phyloP scores from a whole-genome alignment of 139 green algal genomes.

The Yamagishiella unicocca region DNA sequence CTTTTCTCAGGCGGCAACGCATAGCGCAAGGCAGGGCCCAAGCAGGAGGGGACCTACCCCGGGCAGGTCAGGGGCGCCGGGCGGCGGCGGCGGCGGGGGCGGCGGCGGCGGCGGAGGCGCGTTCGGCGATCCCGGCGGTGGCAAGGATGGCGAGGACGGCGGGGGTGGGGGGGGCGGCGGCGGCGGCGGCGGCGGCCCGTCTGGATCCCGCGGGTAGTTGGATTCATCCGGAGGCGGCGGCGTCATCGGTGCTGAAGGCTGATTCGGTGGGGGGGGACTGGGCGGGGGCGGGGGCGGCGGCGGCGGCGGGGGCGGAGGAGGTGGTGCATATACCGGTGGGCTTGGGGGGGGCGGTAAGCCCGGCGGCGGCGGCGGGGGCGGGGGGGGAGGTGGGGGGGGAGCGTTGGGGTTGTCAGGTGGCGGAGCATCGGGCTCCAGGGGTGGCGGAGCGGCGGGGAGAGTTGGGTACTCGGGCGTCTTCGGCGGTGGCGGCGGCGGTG shows the following conservation, averaged over 20 bases:
- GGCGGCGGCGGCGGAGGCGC: neutral
- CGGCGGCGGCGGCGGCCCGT: neutral
- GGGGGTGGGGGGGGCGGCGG: neutral
- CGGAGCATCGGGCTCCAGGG: neutral
- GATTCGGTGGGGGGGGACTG: neutral
- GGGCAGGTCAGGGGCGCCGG: neutral
- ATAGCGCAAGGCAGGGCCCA: no score
- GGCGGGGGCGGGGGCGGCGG: neutral
- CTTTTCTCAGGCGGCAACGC: no score
- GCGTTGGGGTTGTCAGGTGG: neutral
- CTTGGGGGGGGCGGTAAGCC: neutral
- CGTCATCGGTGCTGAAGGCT: no score
- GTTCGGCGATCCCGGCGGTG: neutral
- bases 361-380: slow-evolving; percentile 9
- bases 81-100: slow-evolving; percentile 9
- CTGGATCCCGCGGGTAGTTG: neutral
- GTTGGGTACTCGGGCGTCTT: neutral
- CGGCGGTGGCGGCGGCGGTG: neutral
- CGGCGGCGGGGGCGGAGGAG: neutral
- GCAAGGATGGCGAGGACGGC: neutral
- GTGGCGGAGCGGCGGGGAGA: neutral
- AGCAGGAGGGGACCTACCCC: neutral
- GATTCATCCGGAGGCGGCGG: neutral
- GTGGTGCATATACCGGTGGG: neutral
- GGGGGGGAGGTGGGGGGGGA: neutral